These are phyloP conservation scores for Leccinum broughii DNA, from an alignment of 768 basidiomycete species.

Conservation along the genomic window DNA sequence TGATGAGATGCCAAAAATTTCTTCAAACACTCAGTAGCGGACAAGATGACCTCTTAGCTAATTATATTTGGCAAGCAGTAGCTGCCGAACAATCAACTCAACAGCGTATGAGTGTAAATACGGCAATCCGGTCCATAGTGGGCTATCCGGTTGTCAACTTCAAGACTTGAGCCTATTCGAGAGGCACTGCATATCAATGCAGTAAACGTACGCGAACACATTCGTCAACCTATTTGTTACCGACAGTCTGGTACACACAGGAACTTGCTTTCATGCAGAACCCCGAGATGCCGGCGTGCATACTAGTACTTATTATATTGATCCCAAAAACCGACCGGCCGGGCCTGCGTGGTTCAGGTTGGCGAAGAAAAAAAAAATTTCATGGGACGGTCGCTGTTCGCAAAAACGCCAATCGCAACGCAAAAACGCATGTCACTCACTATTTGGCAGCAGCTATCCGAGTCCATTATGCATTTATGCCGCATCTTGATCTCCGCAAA, in stretches of 20 bases:
- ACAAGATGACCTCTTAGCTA: not conserved
- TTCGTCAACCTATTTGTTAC: not conserved
- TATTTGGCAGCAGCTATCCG: not conserved
- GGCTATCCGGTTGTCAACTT: not conserved
- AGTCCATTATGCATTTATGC: not conserved
- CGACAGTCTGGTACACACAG: not conserved
- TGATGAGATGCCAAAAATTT: not conserved
- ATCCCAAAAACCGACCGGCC: not conserved
- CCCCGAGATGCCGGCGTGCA: not conserved
- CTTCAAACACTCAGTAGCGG: not conserved
- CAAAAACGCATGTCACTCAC: slow-evolving; percentile 1
- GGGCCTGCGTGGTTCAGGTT: not conserved
- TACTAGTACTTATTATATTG: not conserved
- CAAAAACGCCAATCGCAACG: slow-evolving; percentile 16
- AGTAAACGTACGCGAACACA: not conserved
- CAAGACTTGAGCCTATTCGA: not conserved
- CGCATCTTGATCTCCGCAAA: not conserved
- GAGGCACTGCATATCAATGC: not conserved
- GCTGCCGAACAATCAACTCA: not conserved
- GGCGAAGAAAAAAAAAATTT: not conserved
- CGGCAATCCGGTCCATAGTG: no score
- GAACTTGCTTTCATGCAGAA: not conserved
- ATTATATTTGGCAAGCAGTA: not conserved
- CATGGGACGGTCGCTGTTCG: not conserved
- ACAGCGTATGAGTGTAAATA: not conserved